Base-by-base conservation (phyloP, 495 filamentous ascomycete genomes). In the Aspergillus sclerotioniger region DNA sequence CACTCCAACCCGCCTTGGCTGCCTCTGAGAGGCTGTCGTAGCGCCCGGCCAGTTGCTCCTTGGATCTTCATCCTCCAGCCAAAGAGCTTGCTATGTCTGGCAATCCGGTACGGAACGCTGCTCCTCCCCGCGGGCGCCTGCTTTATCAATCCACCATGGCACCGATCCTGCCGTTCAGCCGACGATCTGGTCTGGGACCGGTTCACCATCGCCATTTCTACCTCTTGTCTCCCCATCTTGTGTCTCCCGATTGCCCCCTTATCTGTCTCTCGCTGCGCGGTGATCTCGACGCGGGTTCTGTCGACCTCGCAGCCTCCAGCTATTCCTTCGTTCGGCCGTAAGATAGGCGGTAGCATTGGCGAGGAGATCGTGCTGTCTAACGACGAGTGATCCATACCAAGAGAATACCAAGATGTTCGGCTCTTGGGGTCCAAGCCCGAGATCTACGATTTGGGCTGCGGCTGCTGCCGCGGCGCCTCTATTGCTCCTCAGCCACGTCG, bases 1-100 rank as follows among this genome's bases (percentile, higher is more conserved):
- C 69, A 71, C 67, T 65, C 65, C 62, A 43, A 65, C 65, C 53
- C 63, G 63, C 61, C 54, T 71, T 67, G 67, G 3, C 47, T 28
- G 13, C 2, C 29, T 58, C 15, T 43, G 33, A 60, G 32, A 53
- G 53, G 46, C 17, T 21, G 48, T 31, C 49, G 57, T 57, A 54
- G 59, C 59, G 59, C 59, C 53, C 57, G n/a, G 51, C 32, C 37
- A 12, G 13, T n/a, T 41, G 37, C 13, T n/a, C n/a, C 10, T 13
- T 25, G 25, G 25, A 25, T 25, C 25, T 25, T 25, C 33, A 15
- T 37, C 33, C 33, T 4, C 13, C 8, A 25, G 6, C 25, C 6
- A 3, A 19, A 15, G 21, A 47, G 19, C 45, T 19, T 13, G 21
- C 20, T 10, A 28, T 21, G 28, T 15, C n/a, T 50, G 47, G 47